Base-by-base conservation (phyloP, 345 rosid genomes). In the Hevea brasiliensis region DNA sequence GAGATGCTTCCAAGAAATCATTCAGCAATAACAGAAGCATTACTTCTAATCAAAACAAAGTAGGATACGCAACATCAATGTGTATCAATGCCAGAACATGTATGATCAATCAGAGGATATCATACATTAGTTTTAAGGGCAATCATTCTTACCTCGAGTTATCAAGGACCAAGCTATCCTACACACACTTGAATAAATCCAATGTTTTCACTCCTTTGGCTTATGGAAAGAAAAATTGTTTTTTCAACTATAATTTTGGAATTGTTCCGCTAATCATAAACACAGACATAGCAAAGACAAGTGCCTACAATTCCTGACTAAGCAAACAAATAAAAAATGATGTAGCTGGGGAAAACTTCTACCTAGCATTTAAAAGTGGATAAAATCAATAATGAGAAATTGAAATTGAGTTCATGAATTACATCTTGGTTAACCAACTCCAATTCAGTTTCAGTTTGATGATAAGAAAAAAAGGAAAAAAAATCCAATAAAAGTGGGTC, bases 401-500 rank as follows among this genome's bases (percentile, higher is more conserved):
- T 11, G 40, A 12, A 75, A 62, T 40, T 14, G 70, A 55, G 44
- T 6, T 2, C 18, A 53, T 27, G 56, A 74, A 60, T n/a, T 1
- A 55, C 24, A 37, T 55, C 35, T 61, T 60, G 10, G 24, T 42
- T 44, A 15, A 48, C 50, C 72, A 63, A 67, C 24, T 20, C 44
- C 9, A 59, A 50, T 44, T 2, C 57, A 42, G 20, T 44, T 58
- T 35, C 61, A 67, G 48, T 55, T 53, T 59, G 76, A 67, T 51
- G 6, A 60, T 8, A 60, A 37, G 3, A 37, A 44, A 47, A 59
- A 3, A 2, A 14, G 32, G 48, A 20, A 50, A 51, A 32, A 2
- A 32, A 32, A 32, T 73, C 80, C 84, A 74, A 73, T 67, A 83
- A 76, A 77, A 73, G 70, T 53, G 85, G 80, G 47, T 12, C 71